These are phyloP conservation scores for Termitomyces sp. DNA, from an alignment of 768 basidiomycete genomes.

Conservation along the genomic window DNA sequence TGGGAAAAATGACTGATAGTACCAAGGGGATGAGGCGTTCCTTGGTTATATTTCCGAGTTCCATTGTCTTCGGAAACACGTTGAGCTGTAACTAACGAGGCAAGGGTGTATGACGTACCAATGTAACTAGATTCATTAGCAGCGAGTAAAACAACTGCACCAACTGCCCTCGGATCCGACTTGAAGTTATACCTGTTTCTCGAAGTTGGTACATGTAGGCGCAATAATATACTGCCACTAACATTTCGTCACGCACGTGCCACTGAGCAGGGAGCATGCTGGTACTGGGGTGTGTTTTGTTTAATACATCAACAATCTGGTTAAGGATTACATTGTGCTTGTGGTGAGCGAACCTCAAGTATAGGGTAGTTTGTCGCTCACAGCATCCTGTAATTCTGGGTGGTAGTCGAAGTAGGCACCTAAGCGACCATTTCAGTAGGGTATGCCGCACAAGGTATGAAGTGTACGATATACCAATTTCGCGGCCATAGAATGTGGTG, in stretches of 20 bases:
- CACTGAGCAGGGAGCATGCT: conserved; percentile 44
- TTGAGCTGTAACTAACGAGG: neutral
- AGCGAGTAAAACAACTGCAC: conserved; percentile 55
- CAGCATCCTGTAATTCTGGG: conserved; percentile 57
- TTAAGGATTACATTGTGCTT: neutral
- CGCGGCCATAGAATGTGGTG: conserved; percentile 48
- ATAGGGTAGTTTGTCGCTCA: conserved; percentile 21
- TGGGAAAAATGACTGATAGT: neutral
- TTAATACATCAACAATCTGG: conserved; percentile 55
- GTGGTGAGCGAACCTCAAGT: neutral
- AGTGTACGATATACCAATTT: conserved; percentile 39
- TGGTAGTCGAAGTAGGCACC: conserved; percentile 73
- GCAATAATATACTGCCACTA: conserved; percentile 11
- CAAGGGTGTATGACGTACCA: conserved; percentile 27
- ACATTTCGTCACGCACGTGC: conserved; percentile 59
- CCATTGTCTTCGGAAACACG: conserved; percentile 26
- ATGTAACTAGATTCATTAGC: conserved; percentile 62
- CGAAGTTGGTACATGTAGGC: neutral
- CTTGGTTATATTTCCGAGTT: conserved; percentile 52
- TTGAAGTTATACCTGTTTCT: conserved; percentile 60
- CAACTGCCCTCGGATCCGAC: conserved; percentile 59
- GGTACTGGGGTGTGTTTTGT: conserved; percentile 56
- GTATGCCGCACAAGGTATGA: neutral
- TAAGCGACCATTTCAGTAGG: conserved; percentile 11
- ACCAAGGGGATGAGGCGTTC: conserved; percentile 76